Evolutionary conservation across 352 stramenopile genomes (phyloP).

Genomic region (Globisporangium viniferum): DNA sequence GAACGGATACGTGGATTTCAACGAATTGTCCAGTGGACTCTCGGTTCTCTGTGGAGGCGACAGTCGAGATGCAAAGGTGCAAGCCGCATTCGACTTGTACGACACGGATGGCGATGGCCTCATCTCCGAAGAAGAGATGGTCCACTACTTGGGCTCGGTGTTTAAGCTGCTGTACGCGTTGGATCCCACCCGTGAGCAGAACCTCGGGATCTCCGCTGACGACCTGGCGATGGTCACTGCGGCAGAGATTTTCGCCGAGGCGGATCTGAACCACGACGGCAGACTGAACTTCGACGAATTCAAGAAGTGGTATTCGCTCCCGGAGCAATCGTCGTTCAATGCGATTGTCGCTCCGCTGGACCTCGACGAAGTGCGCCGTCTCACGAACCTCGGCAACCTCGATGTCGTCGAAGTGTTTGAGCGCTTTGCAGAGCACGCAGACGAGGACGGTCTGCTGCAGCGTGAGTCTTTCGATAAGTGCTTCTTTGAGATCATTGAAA

Average conservation of each 20-base stretch:
- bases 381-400: slow-evolving; percentile 80
- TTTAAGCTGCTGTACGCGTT: slow-evolving; percentile 80
- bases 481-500: slow-evolving; percentile 69
- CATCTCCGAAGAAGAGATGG: slow-evolving; percentile 85
- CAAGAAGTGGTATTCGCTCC: slow-evolving; percentile 74
- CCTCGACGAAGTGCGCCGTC: slow-evolving; percentile 76
- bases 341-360: slow-evolving; percentile 68
- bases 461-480: slow-evolving; percentile 70
- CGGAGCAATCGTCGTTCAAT: slow-evolving; percentile 66
- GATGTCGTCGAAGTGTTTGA: slow-evolving; percentile 87
- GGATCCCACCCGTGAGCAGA: slow-evolving; percentile 57
- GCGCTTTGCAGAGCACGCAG: slow-evolving; percentile 69
- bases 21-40: slow-evolving; percentile 71
- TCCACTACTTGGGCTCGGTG: slow-evolving; percentile 79
- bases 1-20: slow-evolving; percentile 71
- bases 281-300: slow-evolving; percentile 87
- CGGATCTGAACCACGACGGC: slow-evolving; percentile 81
- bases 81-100: slow-evolving; percentile 81
- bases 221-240: slow-evolving; percentile 67
- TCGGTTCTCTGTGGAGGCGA: slow-evolving; percentile 65
- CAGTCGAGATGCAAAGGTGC: slow-evolving; percentile 59
- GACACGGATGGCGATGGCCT: slow-evolving; percentile 80
- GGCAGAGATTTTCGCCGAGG: slow-evolving; percentile 83
- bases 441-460: slow-evolving; percentile 56
- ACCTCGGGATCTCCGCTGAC: slow-evolving; percentile 54